Conservation (phyloP, 2,329 filamentous ascomycete genomes). For the Diaporthe caulivora region DNA sequence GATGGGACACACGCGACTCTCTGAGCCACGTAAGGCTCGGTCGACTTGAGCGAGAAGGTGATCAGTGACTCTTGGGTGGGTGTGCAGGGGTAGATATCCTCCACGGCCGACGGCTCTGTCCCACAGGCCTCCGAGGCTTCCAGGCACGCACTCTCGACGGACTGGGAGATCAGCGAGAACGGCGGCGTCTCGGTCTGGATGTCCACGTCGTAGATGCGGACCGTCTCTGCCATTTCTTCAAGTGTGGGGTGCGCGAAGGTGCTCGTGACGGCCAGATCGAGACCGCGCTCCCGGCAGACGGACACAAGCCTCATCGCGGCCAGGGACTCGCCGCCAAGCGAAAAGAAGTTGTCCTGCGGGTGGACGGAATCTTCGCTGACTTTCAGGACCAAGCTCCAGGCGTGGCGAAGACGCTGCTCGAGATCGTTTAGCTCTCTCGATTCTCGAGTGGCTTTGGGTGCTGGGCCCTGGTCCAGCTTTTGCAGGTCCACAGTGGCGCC, state of each 20-base stretch:
- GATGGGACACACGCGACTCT: slow-evolving; percentile 42
- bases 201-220: slow-evolving; percentile 46
- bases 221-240: slow-evolving; percentile 57
- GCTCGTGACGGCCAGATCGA: slow-evolving; percentile 51
- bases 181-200: slow-evolving; percentile 43
- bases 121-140: slow-evolving; percentile 44
- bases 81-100: slow-evolving; percentile 55
- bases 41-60: slow-evolving; percentile 48
- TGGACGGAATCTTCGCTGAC: slow-evolving; percentile 50
- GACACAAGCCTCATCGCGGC: slow-evolving; percentile 58
- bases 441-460: slow-evolving; percentile 15
- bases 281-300: slow-evolving; percentile 49
- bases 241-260: slow-evolving; percentile 57
- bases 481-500: slow-evolving; percentile 45
- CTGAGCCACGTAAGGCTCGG: slow-evolving; percentile 52
- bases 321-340: slow-evolving; percentile 59
- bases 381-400: slow-evolving; percentile 48
- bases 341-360: slow-evolving; percentile 56
- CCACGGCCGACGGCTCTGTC: slow-evolving; percentile 41
- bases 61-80: slow-evolving; percentile 54
- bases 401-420: slow-evolving; percentile 48
- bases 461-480: slow-evolving; percentile 27
- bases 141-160: slow-evolving; percentile 38
- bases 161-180: slow-evolving; percentile 44
- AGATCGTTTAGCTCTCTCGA: slow-evolving; percentile 47